Evolutionary conservation across 805 yeast genomes (phyloP).

Genomic region (Blastobotrys americana): DNA sequence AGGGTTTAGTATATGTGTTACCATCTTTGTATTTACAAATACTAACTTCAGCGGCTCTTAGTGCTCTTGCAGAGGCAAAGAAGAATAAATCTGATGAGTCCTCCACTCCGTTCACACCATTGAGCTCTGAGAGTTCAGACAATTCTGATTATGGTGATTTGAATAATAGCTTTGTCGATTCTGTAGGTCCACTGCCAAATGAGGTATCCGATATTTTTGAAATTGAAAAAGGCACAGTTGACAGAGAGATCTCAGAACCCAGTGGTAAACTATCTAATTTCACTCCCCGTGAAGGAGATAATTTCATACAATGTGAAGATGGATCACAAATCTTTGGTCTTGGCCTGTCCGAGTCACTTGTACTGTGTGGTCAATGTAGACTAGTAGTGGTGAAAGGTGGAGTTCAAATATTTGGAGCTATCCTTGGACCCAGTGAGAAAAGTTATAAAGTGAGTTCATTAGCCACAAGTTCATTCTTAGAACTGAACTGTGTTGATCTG

Average conservation of each 20-base stretch:
- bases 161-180: too few species aligned
- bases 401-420: constrained; percentile 25
- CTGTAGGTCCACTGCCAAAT: too few species aligned
- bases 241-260: too few species aligned
- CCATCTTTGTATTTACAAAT: too few species aligned
- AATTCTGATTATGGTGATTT: background rate
- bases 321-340: constrained; percentile 7
- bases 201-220: background rate
- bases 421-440: constrained; percentile 13
- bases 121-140: background rate
- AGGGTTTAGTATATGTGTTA: too few species aligned
- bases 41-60: background rate
- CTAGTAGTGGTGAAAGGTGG: constrained; percentile 28
- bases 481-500: constrained; percentile 15
- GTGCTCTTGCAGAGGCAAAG: background rate
- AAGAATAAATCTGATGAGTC: background rate
- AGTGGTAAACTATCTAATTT: background rate
- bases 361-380: constrained; percentile 26
- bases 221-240: too few species aligned
- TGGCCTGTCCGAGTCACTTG: constrained; percentile 18
- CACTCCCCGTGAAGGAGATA: background rate
- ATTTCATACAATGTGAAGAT: too few species aligned
- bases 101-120: background rate
- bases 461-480: constrained; percentile 21
- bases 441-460: constrained; percentile 15